These are phyloP conservation scores for Acanthochlamys bracteata DNA, from an alignment of 106 monocot species.

Conservation along the genomic window DNA sequence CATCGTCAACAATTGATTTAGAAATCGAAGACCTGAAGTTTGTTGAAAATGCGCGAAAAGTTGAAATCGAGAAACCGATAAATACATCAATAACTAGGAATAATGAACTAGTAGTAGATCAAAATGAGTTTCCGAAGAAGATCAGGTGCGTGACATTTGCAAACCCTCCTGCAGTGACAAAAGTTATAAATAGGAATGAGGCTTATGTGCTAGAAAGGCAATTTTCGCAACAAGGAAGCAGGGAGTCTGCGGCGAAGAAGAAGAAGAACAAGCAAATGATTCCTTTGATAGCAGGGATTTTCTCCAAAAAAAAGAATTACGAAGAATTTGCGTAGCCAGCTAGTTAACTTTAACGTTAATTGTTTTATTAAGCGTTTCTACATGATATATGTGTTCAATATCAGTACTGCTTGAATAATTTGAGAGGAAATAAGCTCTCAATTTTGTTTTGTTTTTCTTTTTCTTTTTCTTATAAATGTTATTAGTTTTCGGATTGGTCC, in stretches of 20 bases:
- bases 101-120: too few species aligned
- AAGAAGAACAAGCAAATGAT: slow-evolving; percentile 41
- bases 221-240: slow-evolving; percentile 7
- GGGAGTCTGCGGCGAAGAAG: slow-evolving; percentile 10
- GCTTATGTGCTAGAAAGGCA: slow-evolving; percentile 17
- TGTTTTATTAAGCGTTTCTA: too few species aligned
- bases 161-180: slow-evolving; percentile 25
- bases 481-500: too few species aligned
- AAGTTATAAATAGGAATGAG: slow-evolving; percentile 14
- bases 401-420: too few species aligned
- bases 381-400: too few species aligned
- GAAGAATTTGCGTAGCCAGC: slow-evolving; percentile 1
- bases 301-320: slow-evolving; percentile 35
- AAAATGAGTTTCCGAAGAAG: slow-evolving; percentile 28
- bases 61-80: slow-evolving; percentile 6
- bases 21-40: slow-evolving; percentile 38
- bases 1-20: slow-evolving; percentile 7
- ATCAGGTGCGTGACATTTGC: slow-evolving; percentile 57
- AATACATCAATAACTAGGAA: background rate
- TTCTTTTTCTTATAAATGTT: too few species aligned
- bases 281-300: slow-evolving; percentile 24
- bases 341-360: too few species aligned
- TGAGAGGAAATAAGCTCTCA: too few species aligned
- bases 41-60: slow-evolving; percentile 16
- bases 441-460: too few species aligned